Evolutionary conservation across 768 basidiomycete genomes (phyloP).

Genomic region (Lentinula sp.): DNA sequence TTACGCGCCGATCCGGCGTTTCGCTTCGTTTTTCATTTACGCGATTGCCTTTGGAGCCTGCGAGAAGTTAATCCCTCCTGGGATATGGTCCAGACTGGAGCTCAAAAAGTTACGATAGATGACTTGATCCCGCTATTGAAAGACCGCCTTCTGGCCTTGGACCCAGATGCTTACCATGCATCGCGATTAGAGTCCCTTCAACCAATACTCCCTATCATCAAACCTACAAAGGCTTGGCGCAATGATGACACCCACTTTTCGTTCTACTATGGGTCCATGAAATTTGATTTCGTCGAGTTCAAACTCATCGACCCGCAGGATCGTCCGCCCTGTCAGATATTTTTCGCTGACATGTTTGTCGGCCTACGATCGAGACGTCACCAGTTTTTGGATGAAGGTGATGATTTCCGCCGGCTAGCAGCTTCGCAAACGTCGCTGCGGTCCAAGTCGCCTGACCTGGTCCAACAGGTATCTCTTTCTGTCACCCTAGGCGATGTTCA

Average conservation of each 20-base stretch:
- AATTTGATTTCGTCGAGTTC: conserved; percentile 21
- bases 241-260: neutral
- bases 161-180: conserved; percentile 33
- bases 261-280: conserved; percentile 16
- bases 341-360: conserved; percentile 23
- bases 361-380: conserved; percentile 15
- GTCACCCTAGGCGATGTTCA: conserved; percentile 34
- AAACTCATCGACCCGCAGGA: conserved; percentile 28
- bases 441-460: conserved; percentile 20
- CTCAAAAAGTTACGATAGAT: conserved; percentile 15
- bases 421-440: conserved; percentile 40
- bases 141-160: conserved; percentile 33
- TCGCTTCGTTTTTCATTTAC: conserved; percentile 74
- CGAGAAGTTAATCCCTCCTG: conserved; percentile 20
- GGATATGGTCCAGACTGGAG: neutral
- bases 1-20: conserved; percentile 67
- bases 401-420: conserved; percentile 5
- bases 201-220: conserved; percentile 20
- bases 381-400: conserved; percentile 16
- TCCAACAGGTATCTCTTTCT: conserved; percentile 26
- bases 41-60: conserved; percentile 52
- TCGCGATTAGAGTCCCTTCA: conserved; percentile 23
- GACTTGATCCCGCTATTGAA: conserved; percentile 30
- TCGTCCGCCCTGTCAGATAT: conserved; percentile 26
- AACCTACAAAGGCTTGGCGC: conserved; percentile 4